Evolutionary conservation across 768 basidiomycete genomes (phyloP), one percentile per base, ranked within the genome.

Genomic region (Saitozyma sp.): DNA sequence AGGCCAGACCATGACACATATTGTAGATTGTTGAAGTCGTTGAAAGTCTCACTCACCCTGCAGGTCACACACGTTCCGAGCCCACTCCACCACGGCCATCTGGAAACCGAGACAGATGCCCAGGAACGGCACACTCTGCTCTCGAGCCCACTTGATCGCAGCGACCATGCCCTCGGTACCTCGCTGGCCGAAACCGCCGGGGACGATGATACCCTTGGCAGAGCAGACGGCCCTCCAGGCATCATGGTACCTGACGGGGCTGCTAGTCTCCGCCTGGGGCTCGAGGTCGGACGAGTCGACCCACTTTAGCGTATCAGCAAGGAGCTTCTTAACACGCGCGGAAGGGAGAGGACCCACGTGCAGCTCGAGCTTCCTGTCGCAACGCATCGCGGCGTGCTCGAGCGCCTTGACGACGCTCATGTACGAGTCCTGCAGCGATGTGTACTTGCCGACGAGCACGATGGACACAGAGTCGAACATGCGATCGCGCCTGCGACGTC

Each of bases 21-120:
- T n/a, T n/a, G n/a, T n/a, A n/a, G n/a, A n/a, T n/a, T n/a, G 29
- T 29, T 29, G 29, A 29, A 29, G 29, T 29, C n/a, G 29, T 5
- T 29, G 29, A 2, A 29, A 2, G 29, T 29, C 5, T 39, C 83
- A 68, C 29, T 29, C 29, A 29, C 29, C 29, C 5, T 29, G 29
- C 51, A 94, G 82, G 16, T 85, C 86, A 66, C 91, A 83, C 8
- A 96, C 87, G 75, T 89, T 88, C 53, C 94, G 83, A 11, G 91
- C 90, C 89, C 91, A 98, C 77, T 99, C 95, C 58, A 96, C 82
- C 4, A 97, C 95, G 6, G 96, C 92, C 50, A 98, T 84, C 78
- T 99, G 96, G 85, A 99, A 97, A 17, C 95, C 95, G 29, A 97
- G 86, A 79, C 95, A 99, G 78, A 99, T 92, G 50, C 95, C 95